Conservation (phyloP, 257 asterid species). For the Primulina eburnea region DNA sequence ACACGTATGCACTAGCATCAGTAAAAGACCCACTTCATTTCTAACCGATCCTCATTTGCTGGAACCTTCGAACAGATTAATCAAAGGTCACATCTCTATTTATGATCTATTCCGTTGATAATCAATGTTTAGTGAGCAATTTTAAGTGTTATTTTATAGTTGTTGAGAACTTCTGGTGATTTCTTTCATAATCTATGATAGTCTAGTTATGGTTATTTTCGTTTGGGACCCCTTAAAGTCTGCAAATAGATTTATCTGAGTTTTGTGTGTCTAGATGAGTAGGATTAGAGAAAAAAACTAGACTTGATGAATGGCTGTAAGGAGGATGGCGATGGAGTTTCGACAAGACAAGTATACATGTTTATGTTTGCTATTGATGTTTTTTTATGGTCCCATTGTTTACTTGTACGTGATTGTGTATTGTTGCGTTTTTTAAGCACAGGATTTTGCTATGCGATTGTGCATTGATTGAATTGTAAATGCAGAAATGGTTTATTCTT, state of each 20-base stretch:
- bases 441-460: slow-evolving; percentile 27
- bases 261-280: background rate
- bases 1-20: background rate
- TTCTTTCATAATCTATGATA: too few relatives aligned
- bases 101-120: background rate
- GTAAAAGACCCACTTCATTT: background rate
- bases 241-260: too few relatives aligned
- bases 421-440: slow-evolving; percentile 28
- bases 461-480: slow-evolving; percentile 21
- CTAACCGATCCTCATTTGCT: background rate
- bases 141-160: too few relatives aligned
- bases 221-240: background rate
- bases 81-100: background rate
- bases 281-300: background rate
- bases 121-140: too few relatives aligned
- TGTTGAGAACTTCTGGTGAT: background rate
- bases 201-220: background rate
- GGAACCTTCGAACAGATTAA: background rate
- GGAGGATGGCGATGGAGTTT: background rate
- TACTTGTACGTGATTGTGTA: slow-evolving; percentile 8
- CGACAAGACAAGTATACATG: background rate
- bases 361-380: slow-evolving; percentile 3
- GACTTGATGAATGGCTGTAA: background rate
- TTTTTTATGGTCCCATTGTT: slow-evolving; percentile 2
- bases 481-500: slow-evolving; percentile 44